A percentile compares a stretch with the other conserved stretches of the same genome.
Conservation (phyloP, 2,329 filamentous ascomycete genomes). For the Capronia epimyces region DNA sequence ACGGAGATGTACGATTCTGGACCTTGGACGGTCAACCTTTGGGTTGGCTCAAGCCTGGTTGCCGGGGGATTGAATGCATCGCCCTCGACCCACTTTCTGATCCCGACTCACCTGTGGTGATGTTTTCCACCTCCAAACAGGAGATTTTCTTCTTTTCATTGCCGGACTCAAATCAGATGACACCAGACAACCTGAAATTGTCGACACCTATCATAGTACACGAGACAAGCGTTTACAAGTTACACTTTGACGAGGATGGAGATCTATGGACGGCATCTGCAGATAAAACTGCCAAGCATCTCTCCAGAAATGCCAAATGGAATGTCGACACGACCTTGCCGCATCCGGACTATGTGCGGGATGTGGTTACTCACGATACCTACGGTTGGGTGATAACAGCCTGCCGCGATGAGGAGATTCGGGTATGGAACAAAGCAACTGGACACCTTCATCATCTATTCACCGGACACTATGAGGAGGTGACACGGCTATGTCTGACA, state of each 20-base stretch:
- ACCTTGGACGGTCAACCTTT: slow-evolving; percentile 63
- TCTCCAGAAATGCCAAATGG: slow-evolving; percentile 65
- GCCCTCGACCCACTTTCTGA: slow-evolving; percentile 64
- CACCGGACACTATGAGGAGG: slow-evolving; percentile 85
- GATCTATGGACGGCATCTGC: slow-evolving; percentile 92
- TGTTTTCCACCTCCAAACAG: slow-evolving; percentile 75
- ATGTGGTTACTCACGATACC: slow-evolving; percentile 63
- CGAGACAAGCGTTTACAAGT: slow-evolving; percentile 81
- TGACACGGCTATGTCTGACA: slow-evolving; percentile 68
- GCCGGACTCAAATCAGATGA: slow-evolving; percentile 28
- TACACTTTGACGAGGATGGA: slow-evolving; percentile 65
- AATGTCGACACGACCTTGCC: slow-evolving; percentile 63
- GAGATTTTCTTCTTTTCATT: slow-evolving; percentile 64
- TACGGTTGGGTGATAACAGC: slow-evolving; percentile 79
- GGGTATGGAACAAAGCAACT: slow-evolving; percentile 73
- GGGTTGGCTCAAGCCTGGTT: slow-evolving; percentile 71
- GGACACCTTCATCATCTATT: slow-evolving; percentile 69
- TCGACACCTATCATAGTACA: slow-evolving; percentile 62
- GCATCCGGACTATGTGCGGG: slow-evolving; percentile 87
- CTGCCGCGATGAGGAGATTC: slow-evolving; percentile 84
- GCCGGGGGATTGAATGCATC: slow-evolving; percentile 73
- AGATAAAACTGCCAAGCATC: slow-evolving; percentile 79
- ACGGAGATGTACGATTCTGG: slow-evolving; percentile 80
- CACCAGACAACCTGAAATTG: slow-evolving; percentile 52
- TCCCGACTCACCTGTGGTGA: slow-evolving; percentile 46